Conservation (phyloP, 176 grass and related monocot species). For the Panicum miliaceum region DNA sequence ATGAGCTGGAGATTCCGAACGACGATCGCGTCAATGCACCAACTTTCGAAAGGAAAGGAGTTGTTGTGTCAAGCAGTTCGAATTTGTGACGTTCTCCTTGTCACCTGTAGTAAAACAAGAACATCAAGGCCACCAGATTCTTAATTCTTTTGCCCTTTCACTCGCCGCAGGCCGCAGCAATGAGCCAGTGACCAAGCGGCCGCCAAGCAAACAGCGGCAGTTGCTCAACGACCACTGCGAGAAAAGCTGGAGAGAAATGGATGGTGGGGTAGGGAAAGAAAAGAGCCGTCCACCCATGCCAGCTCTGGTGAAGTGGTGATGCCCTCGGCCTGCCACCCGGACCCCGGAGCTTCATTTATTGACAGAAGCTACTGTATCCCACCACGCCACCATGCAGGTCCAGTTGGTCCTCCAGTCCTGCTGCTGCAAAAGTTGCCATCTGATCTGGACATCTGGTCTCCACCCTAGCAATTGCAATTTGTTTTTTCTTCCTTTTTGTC, state of each 20-base stretch:
- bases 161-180: not conserved
- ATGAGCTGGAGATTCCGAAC: not conserved
- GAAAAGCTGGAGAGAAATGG: not conserved
- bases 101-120: not conserved
- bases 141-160: not conserved
- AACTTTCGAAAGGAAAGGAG: not conserved
- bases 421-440: slow-evolving; percentile 43
- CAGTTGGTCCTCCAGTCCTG: slow-evolving; percentile 30
- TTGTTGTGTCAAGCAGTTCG: not conserved
- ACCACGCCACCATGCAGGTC: not conserved
- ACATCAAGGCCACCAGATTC: not conserved
- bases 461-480: slow-evolving; percentile 17
- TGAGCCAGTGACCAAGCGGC: not conserved
- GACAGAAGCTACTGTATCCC: not conserved
- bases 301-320: slow-evolving; percentile 17
- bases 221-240: not conserved
- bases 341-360: slow-evolving; percentile 5
- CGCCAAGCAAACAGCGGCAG: slow-evolving; percentile 1
- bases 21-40: not conserved
- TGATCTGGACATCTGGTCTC: slow-evolving; percentile 45
- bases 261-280: slow-evolving; percentile 1
- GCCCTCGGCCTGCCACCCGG: slow-evolving; percentile 19
- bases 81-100: not conserved
- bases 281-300: slow-evolving; percentile 31
- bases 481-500: slow-evolving; percentile 6